Conservation (phyloP, 140 eudicot genomes). For the Flaveria floridana region DNA sequence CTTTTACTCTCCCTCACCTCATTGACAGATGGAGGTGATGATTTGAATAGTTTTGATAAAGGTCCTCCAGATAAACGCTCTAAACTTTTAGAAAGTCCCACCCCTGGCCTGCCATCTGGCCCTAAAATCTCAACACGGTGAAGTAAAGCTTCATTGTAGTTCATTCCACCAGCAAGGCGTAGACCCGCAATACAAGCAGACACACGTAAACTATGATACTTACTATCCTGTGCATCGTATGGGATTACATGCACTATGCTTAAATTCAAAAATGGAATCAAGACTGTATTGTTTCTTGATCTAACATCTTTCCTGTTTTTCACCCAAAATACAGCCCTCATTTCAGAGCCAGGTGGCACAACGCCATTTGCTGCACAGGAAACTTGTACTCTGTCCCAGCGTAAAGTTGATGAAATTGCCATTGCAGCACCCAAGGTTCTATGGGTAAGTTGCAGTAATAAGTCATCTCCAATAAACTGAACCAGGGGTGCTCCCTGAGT, state of each 20-base stretch:
- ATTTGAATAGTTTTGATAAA: constrained; percentile 66
- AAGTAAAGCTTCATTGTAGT: constrained; percentile 74
- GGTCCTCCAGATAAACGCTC: constrained; percentile 77
- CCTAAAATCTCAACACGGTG: constrained; percentile 83
- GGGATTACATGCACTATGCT: constrained; percentile 75
- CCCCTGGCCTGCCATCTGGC: constrained; percentile 92
- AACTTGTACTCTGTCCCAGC: constrained; percentile 72
- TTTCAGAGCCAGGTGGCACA: constrained; percentile 43
- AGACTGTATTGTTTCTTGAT: constrained; percentile 29
- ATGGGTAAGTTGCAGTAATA: constrained; percentile 62
- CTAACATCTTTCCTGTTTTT: constrained; percentile 42
- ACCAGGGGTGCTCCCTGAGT: constrained; percentile 62
- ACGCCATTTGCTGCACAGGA: constrained; percentile 57
- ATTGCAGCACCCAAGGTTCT: constrained; percentile 90
- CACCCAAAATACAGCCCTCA: constrained; percentile 86
- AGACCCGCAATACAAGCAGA: constrained; percentile 78
- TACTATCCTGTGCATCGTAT: constrained; percentile 54
- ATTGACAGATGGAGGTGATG: constrained; percentile 54
- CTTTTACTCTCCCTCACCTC: constrained; percentile 48
- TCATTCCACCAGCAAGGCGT: constrained; percentile 96
- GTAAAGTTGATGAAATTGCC: constrained; percentile 68
- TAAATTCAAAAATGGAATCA: constrained; percentile 63
- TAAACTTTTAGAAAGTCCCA: constrained; percentile 70
- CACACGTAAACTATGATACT: constrained; percentile 72
- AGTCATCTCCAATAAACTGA: constrained; percentile 66